Evolutionary conservation across 176 grass and related monocot species (phyloP), one percentile per base, ranked within the genome.

Genomic region (Triticum timopheevii): DNA sequence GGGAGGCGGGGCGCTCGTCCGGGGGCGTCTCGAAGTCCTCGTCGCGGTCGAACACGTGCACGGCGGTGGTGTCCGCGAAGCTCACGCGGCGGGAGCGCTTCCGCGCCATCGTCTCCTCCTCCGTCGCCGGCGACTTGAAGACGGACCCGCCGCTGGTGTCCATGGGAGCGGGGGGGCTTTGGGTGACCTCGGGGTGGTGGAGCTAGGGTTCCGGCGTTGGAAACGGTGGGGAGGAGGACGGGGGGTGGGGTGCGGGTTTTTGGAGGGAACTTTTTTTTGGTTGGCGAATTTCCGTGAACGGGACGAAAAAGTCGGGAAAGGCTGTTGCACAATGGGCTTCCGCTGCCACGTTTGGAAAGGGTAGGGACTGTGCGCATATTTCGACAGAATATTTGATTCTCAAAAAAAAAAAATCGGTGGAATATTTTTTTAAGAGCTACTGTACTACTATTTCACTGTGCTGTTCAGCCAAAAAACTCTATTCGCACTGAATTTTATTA

Each of bases 1-100:
- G 68, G 34, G 83, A 50, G 35, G 59, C 35, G 62, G 69, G 76
- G 34, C 52, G 78, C 56, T 83, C 84, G 79, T 95, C 92, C 56
- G 89, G 91, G 16, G 93, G 84, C 8, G 94, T 92, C 61, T 92
- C 87, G 77, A 84, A 83, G 59, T 95, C 93, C 80, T 98, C 93
- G 87, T 99, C 97, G 72, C 97, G 90, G 52, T 88, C 89, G 90
- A 96, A 99, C 82, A 99, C 90, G 83, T 94, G 97, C 59, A 99
- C 89, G 50, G 92, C 92, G 47, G 97, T 99, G 61, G 80, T 99
- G 39, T 99, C 97, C 13, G 97, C 94, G 47, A 99, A 99, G 90
- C 97, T 99, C 49, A 99, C 97, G 28, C 97, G 92, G 63, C 97
- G 97, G 39, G 93, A 92, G 77, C 83, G 91, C 94, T 81, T 91